phyloP scores from a whole-genome alignment of 2,329 filamentous ascomycete species.

The Plenodomus tracheiphilus region DNA sequence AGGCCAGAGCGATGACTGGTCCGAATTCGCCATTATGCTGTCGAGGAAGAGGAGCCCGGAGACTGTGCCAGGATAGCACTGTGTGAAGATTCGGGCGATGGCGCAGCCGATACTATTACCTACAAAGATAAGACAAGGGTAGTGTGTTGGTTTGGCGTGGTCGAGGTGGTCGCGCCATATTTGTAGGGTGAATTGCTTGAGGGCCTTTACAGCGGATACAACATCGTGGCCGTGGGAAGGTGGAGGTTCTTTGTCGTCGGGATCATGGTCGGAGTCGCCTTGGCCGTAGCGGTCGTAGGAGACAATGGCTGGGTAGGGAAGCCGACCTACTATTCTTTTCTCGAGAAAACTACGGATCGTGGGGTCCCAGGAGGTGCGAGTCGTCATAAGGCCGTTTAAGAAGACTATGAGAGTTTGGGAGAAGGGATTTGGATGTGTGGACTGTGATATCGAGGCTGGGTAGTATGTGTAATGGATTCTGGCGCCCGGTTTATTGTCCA shows the following conservation, averaged over 20 bases:
- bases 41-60: conserved; percentile 58
- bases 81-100: conserved; percentile 57
- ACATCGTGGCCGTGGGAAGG: conserved; percentile 54
- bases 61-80: conserved; percentile 51
- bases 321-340: conserved; percentile 23
- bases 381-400: conserved; percentile 50
- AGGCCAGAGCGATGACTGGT: conserved; percentile 60
- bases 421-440: conserved; percentile 34
- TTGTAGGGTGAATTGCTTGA: conserved; percentile 51
- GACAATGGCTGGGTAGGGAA: conserved; percentile 50
- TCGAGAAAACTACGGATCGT: conserved; percentile 37
- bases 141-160: conserved; percentile 37
- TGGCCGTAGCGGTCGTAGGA: conserved; percentile 64
- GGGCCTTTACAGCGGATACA: conserved; percentile 48
- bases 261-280: conserved; percentile 56
- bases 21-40: conserved; percentile 61
- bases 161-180: conserved; percentile 42
- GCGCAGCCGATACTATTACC: conserved; percentile 59
- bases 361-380: conserved; percentile 45
- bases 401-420: conserved; percentile 48
- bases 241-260: conserved; percentile 33
- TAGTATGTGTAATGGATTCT: conserved; percentile 42
- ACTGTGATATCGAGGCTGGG: conserved; percentile 27
- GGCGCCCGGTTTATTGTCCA: conserved; percentile 36
- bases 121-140: conserved; percentile 50